These are phyloP conservation scores for Mollisiaceae sp. DNA, from an alignment of 2,329 filamentous ascomycete genomes.

Conservation along the genomic window DNA sequence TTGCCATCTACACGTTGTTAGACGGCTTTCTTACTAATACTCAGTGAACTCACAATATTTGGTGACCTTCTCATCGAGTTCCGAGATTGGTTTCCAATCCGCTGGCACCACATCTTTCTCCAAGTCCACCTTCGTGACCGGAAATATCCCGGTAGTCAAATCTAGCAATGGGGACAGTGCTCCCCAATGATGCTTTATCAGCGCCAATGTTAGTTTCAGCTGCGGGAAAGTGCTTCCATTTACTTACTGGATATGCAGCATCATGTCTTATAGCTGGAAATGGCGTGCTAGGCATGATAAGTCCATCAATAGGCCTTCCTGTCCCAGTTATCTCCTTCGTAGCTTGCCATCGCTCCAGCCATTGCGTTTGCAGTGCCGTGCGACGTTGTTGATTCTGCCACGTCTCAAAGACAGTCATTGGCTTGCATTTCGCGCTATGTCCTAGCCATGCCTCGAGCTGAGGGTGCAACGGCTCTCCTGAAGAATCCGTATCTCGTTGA, in stretches of 20 bases:
- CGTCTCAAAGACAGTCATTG: conserved; percentile 34
- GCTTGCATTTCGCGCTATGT: conserved; percentile 24
- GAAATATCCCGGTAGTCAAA: conserved; percentile 36
- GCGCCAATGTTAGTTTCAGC: background rate
- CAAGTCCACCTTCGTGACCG: conserved; percentile 35
- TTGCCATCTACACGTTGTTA: conserved; percentile 28
- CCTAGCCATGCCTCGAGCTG: conserved; percentile 33
- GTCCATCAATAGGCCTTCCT: conserved; percentile 24
- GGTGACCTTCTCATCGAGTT: conserved; percentile 31
- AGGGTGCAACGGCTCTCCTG: conserved; percentile 34
- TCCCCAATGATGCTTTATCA: conserved; percentile 23
- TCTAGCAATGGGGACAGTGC: conserved; percentile 27
- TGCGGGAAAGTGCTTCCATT: background rate
- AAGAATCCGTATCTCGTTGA: conserved; percentile 33
- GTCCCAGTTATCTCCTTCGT: conserved; percentile 15
- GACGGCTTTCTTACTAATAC: background rate
- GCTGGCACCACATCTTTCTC: conserved; percentile 31
- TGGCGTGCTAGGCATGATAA: conserved; percentile 24
- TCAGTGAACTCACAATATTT: conserved; percentile 29
- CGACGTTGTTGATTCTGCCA: conserved; percentile 37
- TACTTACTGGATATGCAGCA: conserved; percentile 24
- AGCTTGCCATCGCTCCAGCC: conserved; percentile 35
- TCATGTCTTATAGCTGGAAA: conserved; percentile 24
- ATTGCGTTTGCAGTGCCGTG: conserved; percentile 18
- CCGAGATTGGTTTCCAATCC: conserved; percentile 34